A percentile compares a stretch with the other conserved stretches of the same genome.
Conservation (phyloP, 2,329 filamentous ascomycete genomes). For the Epichloe coenophiala region DNA sequence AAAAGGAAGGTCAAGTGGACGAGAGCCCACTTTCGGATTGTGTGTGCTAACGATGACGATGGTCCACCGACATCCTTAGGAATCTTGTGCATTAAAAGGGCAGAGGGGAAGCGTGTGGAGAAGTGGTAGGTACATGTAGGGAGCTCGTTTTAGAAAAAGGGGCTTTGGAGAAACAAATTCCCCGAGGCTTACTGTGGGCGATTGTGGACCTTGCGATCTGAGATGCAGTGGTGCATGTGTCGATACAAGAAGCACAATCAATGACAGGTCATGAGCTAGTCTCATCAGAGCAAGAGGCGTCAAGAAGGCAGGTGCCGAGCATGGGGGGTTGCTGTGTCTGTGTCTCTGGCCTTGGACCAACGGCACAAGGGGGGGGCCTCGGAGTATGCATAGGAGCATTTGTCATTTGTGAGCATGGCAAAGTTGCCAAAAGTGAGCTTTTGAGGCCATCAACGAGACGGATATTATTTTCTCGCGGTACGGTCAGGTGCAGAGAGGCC, state of each 20-base stretch:
- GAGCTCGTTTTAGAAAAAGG: not conserved
- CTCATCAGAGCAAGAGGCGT: not conserved
- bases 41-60: not conserved
- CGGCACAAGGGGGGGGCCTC: no score
- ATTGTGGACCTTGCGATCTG: not conserved
- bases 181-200: not conserved
- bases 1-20: not conserved
- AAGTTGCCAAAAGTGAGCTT: not conserved
- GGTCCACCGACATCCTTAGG: not conserved
- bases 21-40: not conserved
- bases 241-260: not conserved
- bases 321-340: not conserved
- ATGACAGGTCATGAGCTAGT: conserved; percentile 1
- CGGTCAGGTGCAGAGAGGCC: not conserved
- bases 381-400: no score
- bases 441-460: not conserved
- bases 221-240: not conserved
- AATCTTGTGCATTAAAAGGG: not conserved
- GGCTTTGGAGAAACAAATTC: not conserved
- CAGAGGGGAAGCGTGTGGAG: not conserved
- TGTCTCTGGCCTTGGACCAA: no score
- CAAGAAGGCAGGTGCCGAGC: not conserved
- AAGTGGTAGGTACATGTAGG: not conserved
- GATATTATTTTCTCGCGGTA: no score
- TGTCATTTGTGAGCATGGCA: no score